These are phyloP conservation scores for Cyclanthera cordifolia DNA, from an alignment of 306 rosid species.

Conservation along the genomic window DNA sequence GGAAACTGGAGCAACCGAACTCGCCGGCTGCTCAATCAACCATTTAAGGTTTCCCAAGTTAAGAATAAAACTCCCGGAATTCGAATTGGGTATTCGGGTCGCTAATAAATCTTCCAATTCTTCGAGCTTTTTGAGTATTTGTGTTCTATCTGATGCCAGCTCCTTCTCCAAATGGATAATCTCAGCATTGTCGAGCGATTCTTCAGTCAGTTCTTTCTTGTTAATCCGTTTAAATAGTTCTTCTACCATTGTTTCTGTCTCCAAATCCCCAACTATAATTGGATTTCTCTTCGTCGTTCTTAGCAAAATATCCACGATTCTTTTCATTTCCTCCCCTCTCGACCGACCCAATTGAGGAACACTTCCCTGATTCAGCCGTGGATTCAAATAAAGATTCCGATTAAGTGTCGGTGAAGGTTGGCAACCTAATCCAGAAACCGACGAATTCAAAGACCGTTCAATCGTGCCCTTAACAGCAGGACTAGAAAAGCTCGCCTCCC, in stretches of 20 bases:
- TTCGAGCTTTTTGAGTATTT: constrained; percentile 37
- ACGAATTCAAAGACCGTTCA: constrained; percentile 58
- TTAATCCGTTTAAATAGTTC: constrained; percentile 61
- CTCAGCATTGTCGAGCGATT: constrained; percentile 35
- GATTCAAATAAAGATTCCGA: constrained; percentile 64
- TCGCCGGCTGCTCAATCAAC: constrained; percentile 63
- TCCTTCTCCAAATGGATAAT: constrained; percentile 65
- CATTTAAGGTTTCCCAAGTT: constrained; percentile 83
- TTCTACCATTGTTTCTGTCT: constrained; percentile 57
- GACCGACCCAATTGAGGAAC: constrained; percentile 34
- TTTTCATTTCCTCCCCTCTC: constrained; percentile 52
- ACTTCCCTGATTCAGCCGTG: constrained; percentile 54
- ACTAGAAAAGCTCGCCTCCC: constrained; percentile 87
- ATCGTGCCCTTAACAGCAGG: constrained; percentile 80
- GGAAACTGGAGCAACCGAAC: constrained; percentile 18
- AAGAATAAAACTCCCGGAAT: constrained; percentile 39
- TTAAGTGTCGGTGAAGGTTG: constrained; percentile 31
- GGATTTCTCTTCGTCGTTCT: constrained; percentile 68
- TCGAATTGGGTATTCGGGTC: constrained; percentile 19
- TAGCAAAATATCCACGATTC: constrained; percentile 48
- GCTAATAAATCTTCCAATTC: constrained; percentile 59
- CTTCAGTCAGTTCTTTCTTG: constrained; percentile 28
- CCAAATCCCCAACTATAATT: constrained; percentile 77
- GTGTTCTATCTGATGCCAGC: constrained; percentile 32
- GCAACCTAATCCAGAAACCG: constrained; percentile 16